Evolutionary conservation across 2,329 filamentous ascomycete genomes (phyloP), one percentile per base, ranked within the genome.

Genomic region (Rhynchosporium agropyri): DNA sequence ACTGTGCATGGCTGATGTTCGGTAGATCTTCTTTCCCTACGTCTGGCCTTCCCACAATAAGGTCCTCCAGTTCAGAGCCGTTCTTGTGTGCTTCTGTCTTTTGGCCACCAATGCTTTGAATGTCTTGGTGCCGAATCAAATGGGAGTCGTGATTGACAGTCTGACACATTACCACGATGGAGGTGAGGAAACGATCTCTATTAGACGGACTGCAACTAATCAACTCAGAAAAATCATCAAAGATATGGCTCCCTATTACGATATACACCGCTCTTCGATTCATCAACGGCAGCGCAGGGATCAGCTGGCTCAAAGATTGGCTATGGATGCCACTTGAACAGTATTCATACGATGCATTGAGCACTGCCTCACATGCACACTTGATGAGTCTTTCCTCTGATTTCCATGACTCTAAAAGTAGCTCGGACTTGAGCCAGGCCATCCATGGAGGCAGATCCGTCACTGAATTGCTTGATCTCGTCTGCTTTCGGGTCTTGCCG

Each of bases 81-180:
- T 83, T 10, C 79, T 90, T 3, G 87, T 95, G 50, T 83, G 83
- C 0, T 49, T 90, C 1, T 89, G 89, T 68, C 79, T 95, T 28
- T 74, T 92, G n/a, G 78, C 81, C 58, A 84, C 87, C 61, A 91
- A 93, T 67, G 84, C 84, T 4, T 79, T 96, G 56, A 91, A 92
- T 69, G 79, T 96, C 13, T 77, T 96, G 48, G 85, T 92, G 38
- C 92, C 92, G n/a, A 84, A 89, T 26, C 90, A 95, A 72, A 84
- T 94, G 38, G 92, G 91, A 67, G 85, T 90, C 63, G 87, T 96
- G 66, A 88, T 91, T 67, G 86, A 95, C 70, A 84, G 84, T 64
- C 77, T 96, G 28, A 81, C 81, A 36, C 78, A 80, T 42, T 79
- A 81, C 48, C 61, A 56, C 38, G 43, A 61, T 54, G 67, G 67